Evolutionary conservation across 2,329 filamentous ascomycete genomes (phyloP), one percentile per base, ranked within the genome.

Genomic region (Colletotrichum sp.): DNA sequence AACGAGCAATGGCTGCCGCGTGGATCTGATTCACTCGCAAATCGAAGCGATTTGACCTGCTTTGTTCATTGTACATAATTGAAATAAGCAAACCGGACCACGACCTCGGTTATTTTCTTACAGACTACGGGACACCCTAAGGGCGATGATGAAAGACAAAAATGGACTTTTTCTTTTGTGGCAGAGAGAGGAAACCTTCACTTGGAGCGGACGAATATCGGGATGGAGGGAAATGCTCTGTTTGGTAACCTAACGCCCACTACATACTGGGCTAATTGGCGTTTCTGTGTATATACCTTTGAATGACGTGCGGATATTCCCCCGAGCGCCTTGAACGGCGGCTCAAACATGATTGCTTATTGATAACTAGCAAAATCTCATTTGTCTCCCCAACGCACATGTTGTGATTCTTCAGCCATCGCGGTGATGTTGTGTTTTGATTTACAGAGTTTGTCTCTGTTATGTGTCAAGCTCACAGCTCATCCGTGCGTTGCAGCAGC

Each of bases 21-120:
- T 92, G 90, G 90, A 92, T 92, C 78, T 91, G 65, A 79, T 72
- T 16, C 48, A 38, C 48, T 34, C 26, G 30, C 36, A 61, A 58
- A 48, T 7, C 38, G 60, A 30, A 26, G 30, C 26, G 24, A 21
- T 15, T 30, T 26, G 26, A 32, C 21, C 21, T 70, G 43, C 36
- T 24, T 52, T 76, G 57, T 76, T 77, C 76, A 28, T 61, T 77
- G 76, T 77, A 77, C 74, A 77, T 77, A 76, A 63, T 76, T 63
- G 43, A 34, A 75, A 71, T 52, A 73, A 65, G 71, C 34, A 65
- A 69, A 74, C 64, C 58, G 48, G 48, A 65, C 64, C 18, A 74
- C 65, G 58, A 65, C 36, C 28, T 55, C 61, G 73, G 43, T 43
- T 64, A 52, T 52, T 57, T 30, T 34, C 48, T 67, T 67, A 21